Base-by-base conservation (phyloP, 1,284 basidiomycete species). In the Mixia osmundae region DNA sequence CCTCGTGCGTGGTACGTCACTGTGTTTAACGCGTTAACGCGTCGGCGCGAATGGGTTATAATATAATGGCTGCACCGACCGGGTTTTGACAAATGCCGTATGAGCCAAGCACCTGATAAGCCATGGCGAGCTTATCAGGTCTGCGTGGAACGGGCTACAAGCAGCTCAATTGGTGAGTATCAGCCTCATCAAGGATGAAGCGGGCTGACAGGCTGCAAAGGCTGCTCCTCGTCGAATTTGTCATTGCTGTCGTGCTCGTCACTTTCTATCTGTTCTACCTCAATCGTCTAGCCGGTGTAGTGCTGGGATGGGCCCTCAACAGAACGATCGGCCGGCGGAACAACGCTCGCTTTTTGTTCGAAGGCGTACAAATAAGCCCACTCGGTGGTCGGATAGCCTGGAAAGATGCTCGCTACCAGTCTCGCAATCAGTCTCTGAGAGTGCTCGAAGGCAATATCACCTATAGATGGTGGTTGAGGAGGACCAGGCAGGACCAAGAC, bases 401-500 rank as follows among this genome's bases (percentile, higher is more conserved):
- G 49, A 78, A 78, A 57, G 76, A 89, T 52, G 56, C 87, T 18
- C 63, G 68, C 21, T 91, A 89, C 53, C 71, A 87, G 54, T 83
- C 79, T 1, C 76, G 77, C 50, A 89, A 85, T 55, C 74, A 87
- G 54, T 78, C 76, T 7, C 63, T 85, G 31, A 69, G 69, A 41
- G 66, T 80, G 33, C 67, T 80, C 4, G 28, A 79, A 54, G 75
- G 72, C 2, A 71, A 80, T 51, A 55, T 91, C 34, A 74, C 74
- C 45, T 91, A 83, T 78, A 64, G 78, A 43, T 91, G 85, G 55
- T 94, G 85, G 85, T 67, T 80, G 37, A 69, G 79, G 46, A 40
- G 64, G 52, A 50, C 77, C 65, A 61, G 65, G 38, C 62, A 66
- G 30, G 61, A 66, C 18, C 64, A 62, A 27, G 60, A 53, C 40